Evolutionary conservation across 2,329 filamentous ascomycete genomes (phyloP), one percentile per base, ranked within the genome.

Genomic region (Eutypa lata): DNA sequence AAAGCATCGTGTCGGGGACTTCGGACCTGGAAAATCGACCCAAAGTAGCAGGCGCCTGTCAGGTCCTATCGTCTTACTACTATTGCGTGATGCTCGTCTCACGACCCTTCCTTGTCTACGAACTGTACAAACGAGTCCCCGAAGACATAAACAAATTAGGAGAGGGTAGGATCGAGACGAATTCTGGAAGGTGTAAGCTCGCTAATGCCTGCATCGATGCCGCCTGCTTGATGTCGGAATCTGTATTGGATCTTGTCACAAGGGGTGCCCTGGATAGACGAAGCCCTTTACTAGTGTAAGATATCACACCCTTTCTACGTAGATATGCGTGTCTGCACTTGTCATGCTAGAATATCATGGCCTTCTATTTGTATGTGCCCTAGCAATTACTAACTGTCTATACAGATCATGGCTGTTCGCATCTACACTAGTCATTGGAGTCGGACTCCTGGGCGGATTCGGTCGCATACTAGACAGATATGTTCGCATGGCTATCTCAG

Each of bases 1-100:
- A 76, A 47, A 67, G 68, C 2, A 64, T 71, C 7, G 59, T 77
- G 6, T 61, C 67, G 0, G 35, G 61, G 44, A 28, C 61, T 18
- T 47, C 62, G 3, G 53, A 62, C 3, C 51, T 57, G 2, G 58
- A 61, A 3, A 55, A 69, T 13, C 64, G 65, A 14, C 60, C 58
- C 0, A 67, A 71, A 50, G 63, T 71, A 0, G 71, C 72, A 7
- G 79, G 78, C 1, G 78, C 78, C 0, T 80, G 77, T 26, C 78
- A 80, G 61, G 73, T 80, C 0, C 61, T 82, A 7, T 71, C 75
- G 0, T 76, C 78, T 2, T 82, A 82, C 51, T 81, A 81, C 61
- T 82, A 82, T 53, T 76, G 78, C 1, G 79, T 82, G n/a, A 82
- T 82, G 69, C 70, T 82, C 3, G 78, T 82, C 0, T 79, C 79